Conservation (phyloP, 2,329 filamentous ascomycete genomes). For the Aurifilum marmelostoma region DNA sequence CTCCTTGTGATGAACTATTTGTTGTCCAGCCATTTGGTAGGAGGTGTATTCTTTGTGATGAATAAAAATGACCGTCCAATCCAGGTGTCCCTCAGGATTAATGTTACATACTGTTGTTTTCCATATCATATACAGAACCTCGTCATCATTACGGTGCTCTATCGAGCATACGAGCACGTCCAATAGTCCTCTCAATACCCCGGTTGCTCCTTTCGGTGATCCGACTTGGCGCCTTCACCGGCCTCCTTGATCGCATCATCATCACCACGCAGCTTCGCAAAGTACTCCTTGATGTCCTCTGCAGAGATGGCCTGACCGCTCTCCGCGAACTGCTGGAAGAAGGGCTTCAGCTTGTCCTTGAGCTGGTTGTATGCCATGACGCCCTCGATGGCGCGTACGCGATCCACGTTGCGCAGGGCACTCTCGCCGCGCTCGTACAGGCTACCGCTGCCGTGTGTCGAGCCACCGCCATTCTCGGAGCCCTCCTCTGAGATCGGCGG, state of each 20-base stretch:
- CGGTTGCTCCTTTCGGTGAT: constrained; percentile 54
- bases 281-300: constrained; percentile 95
- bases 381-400: constrained; percentile 90
- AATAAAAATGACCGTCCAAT: not conserved
- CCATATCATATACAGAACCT: constrained; percentile 21
- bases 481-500: constrained; percentile 77
- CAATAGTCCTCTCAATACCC: constrained; percentile 49
- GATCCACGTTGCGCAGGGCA: constrained; percentile 87
- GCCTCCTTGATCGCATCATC: constrained; percentile 72
- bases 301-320: constrained; percentile 86
- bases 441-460: constrained; percentile 74
- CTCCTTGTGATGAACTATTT: not conserved
- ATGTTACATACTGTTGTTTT: not conserved
- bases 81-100: not conserved
- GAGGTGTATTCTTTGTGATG: not conserved
- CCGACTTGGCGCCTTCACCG: constrained; percentile 53
- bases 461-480: constrained; percentile 57
- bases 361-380: constrained; percentile 98
- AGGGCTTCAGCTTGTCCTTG: constrained; percentile 93
- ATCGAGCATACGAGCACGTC: not conserved
- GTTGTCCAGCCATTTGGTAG: not conserved
- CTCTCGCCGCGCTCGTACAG: constrained; percentile 91
- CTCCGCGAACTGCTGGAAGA: constrained; percentile 92
- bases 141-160: constrained; percentile 19
- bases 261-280: constrained; percentile 91